phyloP scores from a whole-genome alignment of 2,329 filamentous ascomycete species.

The Colletotrichum sp. region DNA sequence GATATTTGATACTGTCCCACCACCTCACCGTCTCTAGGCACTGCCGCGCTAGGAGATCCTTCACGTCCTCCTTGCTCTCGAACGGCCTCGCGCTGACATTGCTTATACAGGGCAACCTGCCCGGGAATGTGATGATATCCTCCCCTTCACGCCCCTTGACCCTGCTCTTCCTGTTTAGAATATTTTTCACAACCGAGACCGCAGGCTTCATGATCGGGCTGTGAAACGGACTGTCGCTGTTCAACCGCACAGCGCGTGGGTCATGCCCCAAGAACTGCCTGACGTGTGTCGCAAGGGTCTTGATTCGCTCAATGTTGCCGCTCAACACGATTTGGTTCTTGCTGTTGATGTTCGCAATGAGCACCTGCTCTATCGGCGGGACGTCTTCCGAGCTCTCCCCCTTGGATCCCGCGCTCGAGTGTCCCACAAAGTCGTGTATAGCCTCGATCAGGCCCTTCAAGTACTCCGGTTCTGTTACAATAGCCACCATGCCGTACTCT shows the following conservation, averaged over 20 bases:
- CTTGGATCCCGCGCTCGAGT: slow-evolving; percentile 68
- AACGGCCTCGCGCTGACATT: slow-evolving; percentile 88
- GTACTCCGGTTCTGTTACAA: slow-evolving; percentile 85
- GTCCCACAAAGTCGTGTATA: slow-evolving; percentile 80
- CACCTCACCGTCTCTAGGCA: slow-evolving; percentile 92
- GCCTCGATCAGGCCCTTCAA: slow-evolving; percentile 72
- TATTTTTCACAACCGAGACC: slow-evolving; percentile 71
- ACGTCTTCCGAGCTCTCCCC: slow-evolving; percentile 70
- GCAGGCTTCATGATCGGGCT: slow-evolving; percentile 91
- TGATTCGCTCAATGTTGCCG: slow-evolving; percentile 84
- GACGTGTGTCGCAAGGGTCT: slow-evolving; percentile 81
- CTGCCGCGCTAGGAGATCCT: slow-evolving; percentile 78
- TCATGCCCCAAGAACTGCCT: slow-evolving; percentile 91
- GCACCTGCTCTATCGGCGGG: slow-evolving; percentile 83
- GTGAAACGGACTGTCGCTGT: slow-evolving; percentile 90
- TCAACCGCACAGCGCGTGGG: slow-evolving; percentile 83
- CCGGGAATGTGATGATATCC: slow-evolving; percentile 78
- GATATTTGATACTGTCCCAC: slow-evolving; percentile 92
- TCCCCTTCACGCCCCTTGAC: slow-evolving; percentile 58
- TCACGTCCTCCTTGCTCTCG: slow-evolving; percentile 72
- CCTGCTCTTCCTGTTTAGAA: slow-evolving; percentile 66
- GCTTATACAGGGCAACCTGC: slow-evolving; percentile 77
- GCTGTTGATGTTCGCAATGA: slow-evolving; percentile 93
- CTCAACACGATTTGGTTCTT: slow-evolving; percentile 96
- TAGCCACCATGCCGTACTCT: slow-evolving; percentile 92